Base-by-base conservation (phyloP, 2,329 filamentous ascomycete species). In the Polychaeton citri region DNA sequence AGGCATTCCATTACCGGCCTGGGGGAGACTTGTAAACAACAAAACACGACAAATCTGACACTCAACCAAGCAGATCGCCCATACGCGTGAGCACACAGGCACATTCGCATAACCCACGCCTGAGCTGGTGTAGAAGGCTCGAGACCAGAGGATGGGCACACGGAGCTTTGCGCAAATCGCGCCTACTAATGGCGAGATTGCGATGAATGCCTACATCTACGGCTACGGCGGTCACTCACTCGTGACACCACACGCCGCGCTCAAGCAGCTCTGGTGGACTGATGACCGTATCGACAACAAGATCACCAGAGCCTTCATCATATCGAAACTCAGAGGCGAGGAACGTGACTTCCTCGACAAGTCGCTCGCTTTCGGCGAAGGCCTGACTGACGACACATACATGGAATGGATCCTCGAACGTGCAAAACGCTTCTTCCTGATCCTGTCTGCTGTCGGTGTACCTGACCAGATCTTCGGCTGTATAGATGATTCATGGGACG, bases 401-500 rank as follows among this genome's bases (percentile, higher is more conserved):
- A 76, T 80, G 64, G 79, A 85, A 52, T 84, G 80, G 77, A 83
- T 86, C 38, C 61, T 80, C 32, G 63, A 72, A 37, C 78, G 77
- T 47, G 76, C 78, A 5, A 77, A 75, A 49, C 69, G 76, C 32
- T 64, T 85, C 26, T 86, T 85, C 49, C 63, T 87, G 32, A 76
- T 83, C 26, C 63, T 86, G 18, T 66, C 75, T 36, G 79, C 85
- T 48, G 62, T 84, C 17, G 76, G 75, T 20, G 67, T 80, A 8
- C 72, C 80, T 1, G 77, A 81, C 46, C 77, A 80, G 53, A 84
- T 86, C 41, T 86, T 86, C 49, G 72, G 72, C 30, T 66, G 82
- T 35, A 74, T 85, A 39, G 80, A 86, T 56, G 75, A 80, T 50
- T 79, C 76, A 16, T 84, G 79, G 79, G 78, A 81, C 46, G 81